A percentile compares a stretch with the other conserved stretches of the same genome.
Conservation (phyloP, 2,329 filamentous ascomycete species). For the Colletotrichum sp. region DNA sequence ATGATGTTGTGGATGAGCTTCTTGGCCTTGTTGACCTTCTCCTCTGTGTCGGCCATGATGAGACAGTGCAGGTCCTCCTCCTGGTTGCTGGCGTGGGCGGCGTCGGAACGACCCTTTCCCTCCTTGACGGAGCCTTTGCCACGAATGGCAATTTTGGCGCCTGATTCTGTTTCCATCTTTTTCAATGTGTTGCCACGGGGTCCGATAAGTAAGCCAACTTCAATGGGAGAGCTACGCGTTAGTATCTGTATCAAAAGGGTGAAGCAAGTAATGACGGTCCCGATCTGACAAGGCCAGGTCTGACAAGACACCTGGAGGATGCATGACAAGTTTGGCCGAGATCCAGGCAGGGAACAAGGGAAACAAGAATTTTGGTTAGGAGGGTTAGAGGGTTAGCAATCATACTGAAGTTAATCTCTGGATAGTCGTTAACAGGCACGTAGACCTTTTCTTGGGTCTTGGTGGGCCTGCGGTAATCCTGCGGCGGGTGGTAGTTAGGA, state of each 20-base stretch:
- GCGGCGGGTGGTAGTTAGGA: conserved; percentile 97
- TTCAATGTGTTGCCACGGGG: conserved; percentile 99
- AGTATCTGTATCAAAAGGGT: conserved; percentile 63
- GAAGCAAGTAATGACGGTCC: conserved; percentile 37
- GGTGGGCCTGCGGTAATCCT: conserved; percentile 97
- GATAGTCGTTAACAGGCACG: conserved; percentile 99
- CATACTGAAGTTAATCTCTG: conserved; percentile 99
- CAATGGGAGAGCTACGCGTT: conserved; percentile 86
- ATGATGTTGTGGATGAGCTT: conserved; percentile 98
- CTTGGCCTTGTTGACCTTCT: conserved; percentile 99
- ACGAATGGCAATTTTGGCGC: conserved; percentile 98
- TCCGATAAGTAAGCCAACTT: conserved; percentile 99
- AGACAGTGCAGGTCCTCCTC: conserved; percentile 98
- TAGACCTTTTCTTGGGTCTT: conserved; percentile 99
- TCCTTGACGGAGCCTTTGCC: conserved; percentile 99
- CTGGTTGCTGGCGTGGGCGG: conserved; percentile 99
- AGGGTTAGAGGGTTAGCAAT: conserved; percentile 97
- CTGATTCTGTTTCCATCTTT: conserved; percentile 98
- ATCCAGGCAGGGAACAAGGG: conserved; percentile 39
- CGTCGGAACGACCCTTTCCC: conserved; percentile 98
- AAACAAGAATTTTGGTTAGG: conserved; percentile 62
- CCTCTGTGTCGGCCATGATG: conserved; percentile 99
- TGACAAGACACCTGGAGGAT: conserved; percentile 28
- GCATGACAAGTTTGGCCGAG: conserved; percentile 48
- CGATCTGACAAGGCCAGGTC: conserved; percentile 29